These are phyloP conservation scores for Thozetella sp. DNA, from an alignment of 495 filamentous ascomycete species.

Conservation along the genomic window DNA sequence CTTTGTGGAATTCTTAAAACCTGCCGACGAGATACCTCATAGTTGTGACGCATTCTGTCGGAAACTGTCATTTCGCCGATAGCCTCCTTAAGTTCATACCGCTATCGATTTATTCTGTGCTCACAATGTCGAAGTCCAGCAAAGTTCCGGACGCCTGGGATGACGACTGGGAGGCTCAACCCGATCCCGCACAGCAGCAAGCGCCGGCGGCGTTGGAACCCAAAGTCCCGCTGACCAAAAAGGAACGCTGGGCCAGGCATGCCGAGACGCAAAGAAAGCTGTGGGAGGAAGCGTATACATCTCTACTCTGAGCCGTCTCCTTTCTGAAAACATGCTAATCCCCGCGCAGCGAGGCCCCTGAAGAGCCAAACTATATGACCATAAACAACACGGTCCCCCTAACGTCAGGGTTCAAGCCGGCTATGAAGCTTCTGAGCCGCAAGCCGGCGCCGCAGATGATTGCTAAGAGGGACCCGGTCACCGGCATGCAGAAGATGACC, in stretches of 20 bases:
- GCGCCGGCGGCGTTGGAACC: constrained; percentile 43
- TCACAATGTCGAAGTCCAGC: constrained; percentile 52
- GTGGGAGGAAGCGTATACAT: constrained; percentile 80
- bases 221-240: constrained; percentile 54
- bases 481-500: constrained; percentile 56
- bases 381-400: constrained; percentile 66
- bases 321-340: not conserved
- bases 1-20: not conserved
- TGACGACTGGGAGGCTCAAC: constrained; percentile 83
- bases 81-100: constrained; percentile 3
- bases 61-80: not conserved
- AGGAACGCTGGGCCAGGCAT: constrained; percentile 79
- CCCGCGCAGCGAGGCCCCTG: constrained; percentile 35
- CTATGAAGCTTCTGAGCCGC: constrained; percentile 80
- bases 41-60: not conserved
- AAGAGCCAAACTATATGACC: constrained; percentile 74
- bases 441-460: constrained; percentile 63
- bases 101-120: not conserved
- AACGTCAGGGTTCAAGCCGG: constrained; percentile 79
- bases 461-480: constrained; percentile 45
- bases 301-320: not conserved
- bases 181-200: constrained; percentile 56
- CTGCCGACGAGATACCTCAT: not conserved
- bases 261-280: constrained; percentile 79
- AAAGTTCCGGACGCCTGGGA: constrained; percentile 80